Evolutionary conservation across 768 basidiomycete genomes (phyloP).

Genomic region (Dioszegia crocea): DNA sequence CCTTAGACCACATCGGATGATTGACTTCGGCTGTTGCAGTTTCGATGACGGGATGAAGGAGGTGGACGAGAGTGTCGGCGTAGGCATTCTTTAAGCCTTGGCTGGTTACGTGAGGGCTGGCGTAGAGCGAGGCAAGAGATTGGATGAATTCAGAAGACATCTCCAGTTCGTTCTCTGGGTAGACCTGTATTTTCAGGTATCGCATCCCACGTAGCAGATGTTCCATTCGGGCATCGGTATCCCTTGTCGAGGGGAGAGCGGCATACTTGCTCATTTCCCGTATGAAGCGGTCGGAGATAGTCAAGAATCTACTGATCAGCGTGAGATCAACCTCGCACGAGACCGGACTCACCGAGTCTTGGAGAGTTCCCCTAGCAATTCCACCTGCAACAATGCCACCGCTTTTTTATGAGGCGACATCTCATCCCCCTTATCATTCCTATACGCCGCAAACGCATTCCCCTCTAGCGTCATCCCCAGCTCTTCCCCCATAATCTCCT

Average conservation of each 20-base stretch:
- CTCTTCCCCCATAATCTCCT: slow-evolving; percentile 71
- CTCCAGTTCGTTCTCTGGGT: slow-evolving; percentile 88
- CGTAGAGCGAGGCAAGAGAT: slow-evolving; percentile 73
- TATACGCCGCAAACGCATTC: slow-evolving; percentile 74
- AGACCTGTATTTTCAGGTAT: slow-evolving; percentile 83
- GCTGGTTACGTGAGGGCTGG: slow-evolving; percentile 66
- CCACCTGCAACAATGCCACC: slow-evolving; percentile 77
- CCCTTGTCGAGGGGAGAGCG: slow-evolving; percentile 70
- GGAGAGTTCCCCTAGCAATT: slow-evolving; percentile 76
- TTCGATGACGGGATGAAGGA: slow-evolving; percentile 87
- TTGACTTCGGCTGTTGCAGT: slow-evolving; percentile 95
- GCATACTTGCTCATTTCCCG: slow-evolving; percentile 71
- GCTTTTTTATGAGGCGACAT: slow-evolving; percentile 68
- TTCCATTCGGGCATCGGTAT: slow-evolving; percentile 75
- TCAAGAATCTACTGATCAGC: slow-evolving; percentile 63
- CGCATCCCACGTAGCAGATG: slow-evolving; percentile 75
- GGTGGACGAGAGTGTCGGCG: slow-evolving; percentile 69
- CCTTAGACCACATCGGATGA: slow-evolving; percentile 89
- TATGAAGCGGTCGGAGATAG: slow-evolving; percentile 87
- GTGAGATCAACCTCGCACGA: not conserved
- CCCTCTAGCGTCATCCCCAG: slow-evolving; percentile 79
- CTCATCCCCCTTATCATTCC: slow-evolving; percentile 53
- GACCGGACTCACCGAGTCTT: slow-evolving; percentile 63
- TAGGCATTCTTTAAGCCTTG: slow-evolving; percentile 75
- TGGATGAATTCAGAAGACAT: slow-evolving; percentile 89